Conservation (phyloP, 345 rosid species). For the Triadica sebifera region DNA sequence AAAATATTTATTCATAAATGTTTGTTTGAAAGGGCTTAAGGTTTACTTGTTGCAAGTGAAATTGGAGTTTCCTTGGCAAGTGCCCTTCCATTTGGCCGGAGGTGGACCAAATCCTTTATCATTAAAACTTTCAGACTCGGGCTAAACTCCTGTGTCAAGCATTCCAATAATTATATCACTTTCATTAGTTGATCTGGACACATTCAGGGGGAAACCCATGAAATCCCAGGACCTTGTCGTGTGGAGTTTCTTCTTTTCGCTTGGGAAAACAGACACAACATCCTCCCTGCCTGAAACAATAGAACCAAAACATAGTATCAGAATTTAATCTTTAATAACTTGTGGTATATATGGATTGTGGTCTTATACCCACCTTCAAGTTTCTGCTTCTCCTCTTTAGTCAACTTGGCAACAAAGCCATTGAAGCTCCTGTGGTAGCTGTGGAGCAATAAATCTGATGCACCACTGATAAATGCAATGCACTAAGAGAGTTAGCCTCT, state of each 20-base stretch:
- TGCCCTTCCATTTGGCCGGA: conserved; percentile 14
- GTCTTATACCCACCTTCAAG: background rate
- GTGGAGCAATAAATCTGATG: background rate
- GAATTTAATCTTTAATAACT: background rate
- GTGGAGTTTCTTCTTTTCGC: background rate
- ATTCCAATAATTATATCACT: conserved; percentile 11
- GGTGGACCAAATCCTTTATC: conserved; percentile 15
- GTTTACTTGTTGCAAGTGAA: conserved; percentile 26
- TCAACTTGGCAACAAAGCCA: conserved; percentile 14
- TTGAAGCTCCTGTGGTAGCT: conserved; percentile 14
- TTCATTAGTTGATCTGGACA: background rate
- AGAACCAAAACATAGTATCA: background rate
- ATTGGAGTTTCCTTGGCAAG: background rate
- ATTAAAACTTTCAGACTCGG: conserved; percentile 9
- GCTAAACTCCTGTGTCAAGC: conserved; percentile 16
- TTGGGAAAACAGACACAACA: conserved; percentile 9
- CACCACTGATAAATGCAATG: background rate
- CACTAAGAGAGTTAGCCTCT: too few relatives aligned
- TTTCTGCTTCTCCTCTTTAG: background rate
- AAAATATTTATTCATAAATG: background rate
- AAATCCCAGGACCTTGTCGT: conserved; percentile 18
- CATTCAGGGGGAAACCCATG: conserved; percentile 1
- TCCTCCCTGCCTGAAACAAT: conserved; percentile 1
- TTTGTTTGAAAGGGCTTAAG: background rate
- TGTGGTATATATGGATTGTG: too few relatives aligned